Evolutionary conservation across 805 yeast species (phyloP).

Genomic region (Candida nanaspora): DNA sequence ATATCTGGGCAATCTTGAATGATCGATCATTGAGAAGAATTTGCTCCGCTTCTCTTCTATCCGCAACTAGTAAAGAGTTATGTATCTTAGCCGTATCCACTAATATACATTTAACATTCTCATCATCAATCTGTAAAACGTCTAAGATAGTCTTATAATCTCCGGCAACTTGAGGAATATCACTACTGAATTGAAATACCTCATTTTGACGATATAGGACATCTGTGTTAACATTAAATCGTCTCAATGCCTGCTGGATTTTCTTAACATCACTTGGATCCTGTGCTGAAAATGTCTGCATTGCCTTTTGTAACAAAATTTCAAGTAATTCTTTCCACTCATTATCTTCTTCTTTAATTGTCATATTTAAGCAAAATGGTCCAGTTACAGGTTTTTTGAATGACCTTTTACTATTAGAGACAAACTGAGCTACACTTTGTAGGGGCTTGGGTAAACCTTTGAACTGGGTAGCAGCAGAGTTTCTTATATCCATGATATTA

Average conservation of each 20-base stretch:
- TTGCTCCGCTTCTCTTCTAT: slow-evolving; percentile 43
- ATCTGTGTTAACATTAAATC: slow-evolving; percentile 24
- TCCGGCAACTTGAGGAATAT: slow-evolving; percentile 31
- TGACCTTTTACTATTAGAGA: neutral
- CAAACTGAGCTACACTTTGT: neutral
- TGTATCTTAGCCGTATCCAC: slow-evolving; percentile 63
- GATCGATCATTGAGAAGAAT: slow-evolving; percentile 27
- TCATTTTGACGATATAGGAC: slow-evolving; percentile 51
- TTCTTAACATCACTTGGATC: slow-evolving; percentile 50
- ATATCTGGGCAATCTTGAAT: slow-evolving; percentile 10
- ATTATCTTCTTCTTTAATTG: slow-evolving; percentile 45
- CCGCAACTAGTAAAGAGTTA: slow-evolving; percentile 42
- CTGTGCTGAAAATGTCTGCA: slow-evolving; percentile 63
- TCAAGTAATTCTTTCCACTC: slow-evolving; percentile 61
- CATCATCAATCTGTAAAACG: slow-evolving; percentile 47
- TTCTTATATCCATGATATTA: too few species aligned
- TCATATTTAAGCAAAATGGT: slow-evolving; percentile 63
- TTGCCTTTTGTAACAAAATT: slow-evolving; percentile 36
- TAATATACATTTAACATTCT: slow-evolving; percentile 49
- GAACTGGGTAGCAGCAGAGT: too few species aligned
- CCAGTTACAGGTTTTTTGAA: slow-evolving; percentile 55
- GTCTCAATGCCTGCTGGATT: slow-evolving; percentile 28
- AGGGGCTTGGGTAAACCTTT: neutral
- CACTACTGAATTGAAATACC: slow-evolving; percentile 41
- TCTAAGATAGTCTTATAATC: slow-evolving; percentile 47